Evolutionary conservation across 371 early-diverging fungal species (phyloP), one percentile per base, ranked within the genome.

Genomic region (Funneliformis caledonium): DNA sequence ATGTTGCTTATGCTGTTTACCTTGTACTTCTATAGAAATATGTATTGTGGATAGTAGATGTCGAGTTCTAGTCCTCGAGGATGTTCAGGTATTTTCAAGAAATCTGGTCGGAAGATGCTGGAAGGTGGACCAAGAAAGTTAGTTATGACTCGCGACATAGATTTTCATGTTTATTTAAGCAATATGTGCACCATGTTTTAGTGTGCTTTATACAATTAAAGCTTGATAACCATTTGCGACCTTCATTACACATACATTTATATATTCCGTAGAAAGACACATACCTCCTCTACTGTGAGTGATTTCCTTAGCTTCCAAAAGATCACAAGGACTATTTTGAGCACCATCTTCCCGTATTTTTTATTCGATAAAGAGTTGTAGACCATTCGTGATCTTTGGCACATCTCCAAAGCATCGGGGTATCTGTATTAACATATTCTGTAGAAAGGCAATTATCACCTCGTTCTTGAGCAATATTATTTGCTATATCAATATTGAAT

Each of bases 221-320:
- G 2, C 50, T 69, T 7, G 37, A 22, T 42, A 69, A 45, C 69
- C 69, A 69, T 43, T 69, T 69, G 42, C 42, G n/a, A 19, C 69
- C 10, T 69, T 69, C 42, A 9, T 43, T 19, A 45, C 37, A 69
- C 16, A 12, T 43, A 33, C 43, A n/a, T 43, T 69, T 69, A 6
- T 69, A 69, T 69, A 69, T 69, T 69, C 69, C 1, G 69, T 69
- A 45, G 37, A 69, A 69, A n/a, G n/a, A n/a, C n/a, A n/a, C n/a
- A n/a, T n/a, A n/a, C n/a, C n/a, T n/a, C n/a, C n/a, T n/a, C n/a
- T 67, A 67, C 22, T 67, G 22, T 67, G 33, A 67, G 67, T 26
- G 10, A 61, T 61, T 61, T 61, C 61, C 61, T 61, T 61, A 61
- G 61, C 61, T 61, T 61, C 61, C 61, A 61, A n/a, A 61, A 61